phyloP scores from a whole-genome alignment of 2,329 filamentous ascomycete species.

The Thielaviopsis euricoi region DNA sequence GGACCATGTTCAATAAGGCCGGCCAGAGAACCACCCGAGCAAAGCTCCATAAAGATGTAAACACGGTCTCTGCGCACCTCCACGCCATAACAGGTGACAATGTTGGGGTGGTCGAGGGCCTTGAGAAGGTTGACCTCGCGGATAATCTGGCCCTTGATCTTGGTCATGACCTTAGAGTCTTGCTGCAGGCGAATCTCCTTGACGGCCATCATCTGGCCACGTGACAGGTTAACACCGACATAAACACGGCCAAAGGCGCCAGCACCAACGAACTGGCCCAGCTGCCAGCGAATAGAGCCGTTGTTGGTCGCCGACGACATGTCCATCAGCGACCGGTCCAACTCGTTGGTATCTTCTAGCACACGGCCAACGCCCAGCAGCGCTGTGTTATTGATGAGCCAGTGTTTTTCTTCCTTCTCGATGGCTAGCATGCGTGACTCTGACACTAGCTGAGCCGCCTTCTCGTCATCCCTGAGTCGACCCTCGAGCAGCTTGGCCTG shows the following conservation, averaged over 20 bases:
- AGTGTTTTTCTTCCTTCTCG: slow-evolving; percentile 56
- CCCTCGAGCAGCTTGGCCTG: slow-evolving; percentile 62
- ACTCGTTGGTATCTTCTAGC: slow-evolving; percentile 85
- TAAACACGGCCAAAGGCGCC: slow-evolving; percentile 97
- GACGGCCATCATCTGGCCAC: slow-evolving; percentile 91
- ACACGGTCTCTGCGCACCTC: slow-evolving; percentile 97
- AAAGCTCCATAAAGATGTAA: slow-evolving; percentile 99
- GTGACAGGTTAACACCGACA: slow-evolving; percentile 91
- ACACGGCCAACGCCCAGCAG: slow-evolving; percentile 79
- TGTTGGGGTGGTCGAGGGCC: slow-evolving; percentile 89
- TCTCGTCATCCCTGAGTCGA: slow-evolving; percentile 60
- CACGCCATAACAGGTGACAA: slow-evolving; percentile 95
- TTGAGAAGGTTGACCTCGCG: slow-evolving; percentile 97
- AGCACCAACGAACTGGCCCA: slow-evolving; percentile 93
- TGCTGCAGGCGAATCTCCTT: slow-evolving; percentile 88
- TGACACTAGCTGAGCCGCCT: slow-evolving; percentile 58
- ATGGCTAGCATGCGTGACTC: slow-evolving; percentile 61
- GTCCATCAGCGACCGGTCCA: slow-evolving; percentile 84
- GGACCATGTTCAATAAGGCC: slow-evolving; percentile 83
- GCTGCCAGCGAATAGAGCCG: slow-evolving; percentile 91
- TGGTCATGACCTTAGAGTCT: slow-evolving; percentile 88
- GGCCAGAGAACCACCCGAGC: slow-evolving; percentile 83
- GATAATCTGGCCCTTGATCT: slow-evolving; percentile 81
- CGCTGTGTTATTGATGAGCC: slow-evolving; percentile 68
- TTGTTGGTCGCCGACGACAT: slow-evolving; percentile 90